Base-by-base conservation (phyloP, 2,329 filamentous ascomycete species). In the Neofusicoccum laricinum region DNA sequence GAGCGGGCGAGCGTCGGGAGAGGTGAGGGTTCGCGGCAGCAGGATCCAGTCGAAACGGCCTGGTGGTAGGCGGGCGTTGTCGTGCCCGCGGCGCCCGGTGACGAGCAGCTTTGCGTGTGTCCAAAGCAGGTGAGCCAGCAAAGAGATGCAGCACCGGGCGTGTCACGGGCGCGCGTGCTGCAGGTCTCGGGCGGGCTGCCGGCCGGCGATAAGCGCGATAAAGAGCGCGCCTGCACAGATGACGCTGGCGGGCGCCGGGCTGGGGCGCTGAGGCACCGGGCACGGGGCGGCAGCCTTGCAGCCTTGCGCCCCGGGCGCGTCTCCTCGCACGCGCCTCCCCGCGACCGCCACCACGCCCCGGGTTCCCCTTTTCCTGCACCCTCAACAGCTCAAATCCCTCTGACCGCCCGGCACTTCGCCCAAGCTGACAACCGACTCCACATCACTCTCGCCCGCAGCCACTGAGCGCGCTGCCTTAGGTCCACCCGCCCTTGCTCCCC, bases 331-430 rank as follows among this genome's bases (percentile, higher is more conserved):
- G 55, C 41, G 55, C 55, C 55, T 59, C 12, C 4, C 41, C 55
- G 40, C 17, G 55, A 15, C 40, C 55, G 55, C 41, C n/a, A 36
- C 17, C 55, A 45, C 15, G 55, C 55, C 38, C 36, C 51, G 7
- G 34, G 25, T 55, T 34, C 53, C 55, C 55, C 55, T 46, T 59
- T 50, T 59, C 46, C 55, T 45, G 55, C 55, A 46, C 55, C 30
- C 55, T 59, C 55, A 59, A 59, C 55, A 46, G 55, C 55, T 59
- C 55, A 59, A 59, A 59, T 59, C 55, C 51, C 55, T 45, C 55
- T 59, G 55, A 59, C 55, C 55, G 55, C 55, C 55, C 55, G 55
- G 48, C 50, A 30, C 32, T 46, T 46, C 50, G 30, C 46, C 53
- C 53, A 21, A 19, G 19, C 36, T 19, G 53, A 43, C 53, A 17